Base-by-base conservation (phyloP, 2,329 filamentous ascomycete genomes). In the Cyphellophora europaea region DNA sequence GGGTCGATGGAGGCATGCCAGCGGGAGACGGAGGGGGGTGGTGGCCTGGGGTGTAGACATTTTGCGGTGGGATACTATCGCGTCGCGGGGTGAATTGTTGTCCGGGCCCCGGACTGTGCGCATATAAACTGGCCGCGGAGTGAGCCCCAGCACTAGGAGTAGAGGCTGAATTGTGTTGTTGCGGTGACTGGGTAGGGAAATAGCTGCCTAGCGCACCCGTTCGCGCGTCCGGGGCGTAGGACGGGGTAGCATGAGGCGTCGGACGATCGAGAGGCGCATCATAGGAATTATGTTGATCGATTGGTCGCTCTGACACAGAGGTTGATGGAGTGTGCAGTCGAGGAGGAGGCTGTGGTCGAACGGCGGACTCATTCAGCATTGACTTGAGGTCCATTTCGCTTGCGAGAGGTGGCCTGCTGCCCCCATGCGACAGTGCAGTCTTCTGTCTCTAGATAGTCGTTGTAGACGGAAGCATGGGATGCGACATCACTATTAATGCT, bases 321-420 rank as follows among this genome's bases (percentile, higher is more conserved):
- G 45, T 35, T 15, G 42, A 41, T 29, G 43, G 33, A 16, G 46
- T 49, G 27, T 49, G 44, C 17, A 41, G 37, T 35, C 43, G 47
- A 19, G 47, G 47, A 30, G 47, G 41, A 23, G 40, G n/a, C n/a
- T n/a, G 43, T 34, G 36, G 37, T 27, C 40, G 41, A 13, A 36
- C 19, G 10, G 41, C 34, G n/a, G 45, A 42, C 27, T 49, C 48
- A 37, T 50, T 49, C 5, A 50, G 48, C 44, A 50, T 49, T 31
- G 46, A 47, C 41, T 45, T 47, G 33, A 50, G 44, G 32, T 50
- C 48, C 48, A 50, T 50, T 35, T 35, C 33, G 40, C 5, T 6
- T 19, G 6, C 8, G 21, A 25, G 21, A 25, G 21, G n/a, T n/a
- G n/a, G 21, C 21, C 21, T 25, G 21, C 21, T 25, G 21, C 21